Evolutionary conservation across 2,329 filamentous ascomycete genomes (phyloP), one percentile per base, ranked within the genome.

Genomic region (Xylariaceae sp.): DNA sequence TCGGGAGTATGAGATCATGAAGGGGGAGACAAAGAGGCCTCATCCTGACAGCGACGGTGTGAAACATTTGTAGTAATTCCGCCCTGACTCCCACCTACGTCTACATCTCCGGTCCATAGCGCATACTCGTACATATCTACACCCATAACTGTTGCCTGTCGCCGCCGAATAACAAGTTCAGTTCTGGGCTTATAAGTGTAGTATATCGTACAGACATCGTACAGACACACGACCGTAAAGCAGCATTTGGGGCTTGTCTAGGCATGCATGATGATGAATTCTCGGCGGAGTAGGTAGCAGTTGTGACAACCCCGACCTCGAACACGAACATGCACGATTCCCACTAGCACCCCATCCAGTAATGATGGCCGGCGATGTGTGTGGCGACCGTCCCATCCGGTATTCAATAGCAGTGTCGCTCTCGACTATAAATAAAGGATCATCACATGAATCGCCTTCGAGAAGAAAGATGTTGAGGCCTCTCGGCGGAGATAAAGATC

Each of bases 241-340:
- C 42, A 45, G 61, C 47, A 37, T 58, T 59, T 57, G 10, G 51
- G 59, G 51, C 37, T 42, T 42, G 37, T 13, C 37, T 45, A 45
- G 13, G 42, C 13, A 45, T 39, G 15, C 17, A 45, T 50, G 59
- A 63, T 63, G 61, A 63, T 63, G 61, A 63, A 61, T 63, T 34
- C 49, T 49, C 8, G 61, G 61, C 59, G 56, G 54, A 61, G 61
- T 58, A 63, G 55, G 34, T 54, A 53, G 42, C n/a, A 45, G 39
- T 55, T 51, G 56, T 45, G 35, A 34, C 48, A 59, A 54, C 48
- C 39, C 39, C 54, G 51, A 58, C 48, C 51, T 49, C 15, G 42
- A 45, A 45, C 42, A 39, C 15, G 55, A 54, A 57, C 17, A 45
- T 45, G 37, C 37, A 42, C 37, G 37, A 42, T 13, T 5, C 37